phyloP scores from a whole-genome alignment of 768 basidiomycete species.

The Lactarius akahatsu region DNA sequence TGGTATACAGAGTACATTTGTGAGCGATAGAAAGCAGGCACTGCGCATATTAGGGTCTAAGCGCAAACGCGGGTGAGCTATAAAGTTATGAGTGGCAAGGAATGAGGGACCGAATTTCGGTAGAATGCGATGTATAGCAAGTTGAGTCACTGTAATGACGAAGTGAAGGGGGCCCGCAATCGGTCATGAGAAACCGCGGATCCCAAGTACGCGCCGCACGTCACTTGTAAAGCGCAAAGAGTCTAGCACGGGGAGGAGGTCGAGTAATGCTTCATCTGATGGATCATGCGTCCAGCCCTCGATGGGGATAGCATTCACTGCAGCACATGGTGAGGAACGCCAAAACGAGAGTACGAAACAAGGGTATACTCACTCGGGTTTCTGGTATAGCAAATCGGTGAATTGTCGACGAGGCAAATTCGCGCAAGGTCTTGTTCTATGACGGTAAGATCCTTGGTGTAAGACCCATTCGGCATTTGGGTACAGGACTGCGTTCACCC shows the following conservation, averaged over 20 bases:
- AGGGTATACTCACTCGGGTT: conserved; percentile 72
- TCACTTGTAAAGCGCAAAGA: conserved; percentile 95
- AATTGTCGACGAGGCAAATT: conserved; percentile 95
- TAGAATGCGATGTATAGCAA: conserved; percentile 14
- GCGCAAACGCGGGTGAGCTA: conserved; percentile 24
- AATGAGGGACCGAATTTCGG: conserved; percentile 10
- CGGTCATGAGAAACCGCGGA: conserved; percentile 51
- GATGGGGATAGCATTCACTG: conserved; percentile 98
- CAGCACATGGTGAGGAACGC: background rate
- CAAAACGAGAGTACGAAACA: conserved; percentile 1
- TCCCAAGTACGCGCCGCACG: conserved; percentile 87
- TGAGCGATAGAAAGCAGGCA: conserved; percentile 22
- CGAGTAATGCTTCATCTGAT: conserved; percentile 92
- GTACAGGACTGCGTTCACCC: conserved; percentile 72
- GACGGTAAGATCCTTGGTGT: conserved; percentile 88
- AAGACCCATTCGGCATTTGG: conserved; percentile 87
- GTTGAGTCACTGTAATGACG: background rate
- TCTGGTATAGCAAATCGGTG: conserved; percentile 85
- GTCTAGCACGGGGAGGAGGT: conserved; percentile 93
- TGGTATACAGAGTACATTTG: conserved; percentile 30
- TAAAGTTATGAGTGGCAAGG: conserved; percentile 24
- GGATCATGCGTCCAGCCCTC: conserved; percentile 99
- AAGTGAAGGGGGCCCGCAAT: background rate
- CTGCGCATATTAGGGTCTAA: conserved; percentile 25
- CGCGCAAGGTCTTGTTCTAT: conserved; percentile 89